phyloP scores from a whole-genome alignment of 169 alveolate species.

The Eimeria tenella region DNA sequence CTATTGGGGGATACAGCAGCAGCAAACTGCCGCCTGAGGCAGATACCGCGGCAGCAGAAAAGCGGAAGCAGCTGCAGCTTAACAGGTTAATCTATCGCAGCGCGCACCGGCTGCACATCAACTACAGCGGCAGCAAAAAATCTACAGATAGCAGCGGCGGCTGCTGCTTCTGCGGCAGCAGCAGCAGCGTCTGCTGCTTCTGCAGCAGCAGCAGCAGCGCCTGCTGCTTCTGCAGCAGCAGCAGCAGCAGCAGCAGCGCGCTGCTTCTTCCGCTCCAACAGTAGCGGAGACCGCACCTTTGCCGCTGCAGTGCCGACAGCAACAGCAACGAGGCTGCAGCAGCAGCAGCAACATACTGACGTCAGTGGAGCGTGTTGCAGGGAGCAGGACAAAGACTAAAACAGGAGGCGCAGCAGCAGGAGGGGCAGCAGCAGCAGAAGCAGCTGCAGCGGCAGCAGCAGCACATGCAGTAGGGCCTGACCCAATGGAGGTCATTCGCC shows the following conservation, averaged over 20 bases:
- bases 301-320: background rate
- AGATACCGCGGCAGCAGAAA: background rate
- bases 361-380: background rate
- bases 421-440: conserved; percentile 20
- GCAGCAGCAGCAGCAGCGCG: no score
- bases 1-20: conserved; percentile 83
- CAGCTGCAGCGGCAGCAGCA: conserved; percentile 25
- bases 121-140: background rate
- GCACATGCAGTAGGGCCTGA: background rate
- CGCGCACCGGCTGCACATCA: background rate
- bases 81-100: background rate
- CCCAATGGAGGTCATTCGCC: background rate
- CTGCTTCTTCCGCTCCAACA: no score
- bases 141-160: background rate
- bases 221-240: no score
- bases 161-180: no score
- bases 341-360: background rate
- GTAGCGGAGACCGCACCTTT: background rate
- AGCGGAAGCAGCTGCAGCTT: background rate
- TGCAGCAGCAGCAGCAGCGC: no score
- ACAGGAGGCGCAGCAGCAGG: conserved; percentile 37
- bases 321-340: background rate
- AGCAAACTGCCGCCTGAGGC: background rate
- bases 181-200: no score
- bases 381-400: background rate